Conservation (phyloP, 208 protist genomes). For the Leishmania aethiopica region DNA sequence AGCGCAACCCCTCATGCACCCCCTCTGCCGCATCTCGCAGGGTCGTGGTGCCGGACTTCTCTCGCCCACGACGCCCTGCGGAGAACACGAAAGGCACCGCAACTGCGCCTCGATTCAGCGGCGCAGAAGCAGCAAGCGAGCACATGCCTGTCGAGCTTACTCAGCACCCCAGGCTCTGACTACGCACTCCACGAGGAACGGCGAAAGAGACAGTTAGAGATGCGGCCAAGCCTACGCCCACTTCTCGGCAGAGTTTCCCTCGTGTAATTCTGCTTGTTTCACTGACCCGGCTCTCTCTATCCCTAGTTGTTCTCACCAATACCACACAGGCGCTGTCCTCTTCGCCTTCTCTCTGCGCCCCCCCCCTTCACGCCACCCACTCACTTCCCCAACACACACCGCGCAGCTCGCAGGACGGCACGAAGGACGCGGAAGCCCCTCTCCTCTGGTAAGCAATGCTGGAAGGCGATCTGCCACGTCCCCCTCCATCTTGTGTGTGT, state of each 20-base stretch:
- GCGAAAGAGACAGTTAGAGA: too few relatives aligned
- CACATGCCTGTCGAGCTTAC: not conserved
- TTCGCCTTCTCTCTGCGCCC: not conserved
- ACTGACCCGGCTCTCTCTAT: not conserved
- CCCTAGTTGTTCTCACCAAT: not conserved
- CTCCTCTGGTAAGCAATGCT: not conserved
- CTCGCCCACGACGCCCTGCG: slow-evolving; percentile 22
- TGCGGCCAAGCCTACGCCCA: too few relatives aligned
- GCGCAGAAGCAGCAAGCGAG: not conserved
- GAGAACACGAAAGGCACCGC: not conserved
- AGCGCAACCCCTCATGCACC: slow-evolving; percentile 33
- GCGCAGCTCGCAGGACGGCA: not conserved
- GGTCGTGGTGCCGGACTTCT: slow-evolving; percentile 34
- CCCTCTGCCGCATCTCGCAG: slow-evolving; percentile 36
- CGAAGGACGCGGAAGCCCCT: not conserved
- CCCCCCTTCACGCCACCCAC: not conserved
- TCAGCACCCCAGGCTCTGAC: not conserved
- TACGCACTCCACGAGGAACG: not conserved
- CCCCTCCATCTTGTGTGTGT: not conserved
- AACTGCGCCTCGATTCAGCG: not conserved
- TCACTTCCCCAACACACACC: not conserved
- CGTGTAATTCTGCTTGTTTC: not conserved
- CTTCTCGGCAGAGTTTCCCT: not conserved
- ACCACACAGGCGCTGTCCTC: not conserved
- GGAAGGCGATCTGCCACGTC: not conserved